These are phyloP conservation scores for Caloboletus firmus DNA, from an alignment of 1,284 basidiomycete genomes.

Conservation along the genomic window DNA sequence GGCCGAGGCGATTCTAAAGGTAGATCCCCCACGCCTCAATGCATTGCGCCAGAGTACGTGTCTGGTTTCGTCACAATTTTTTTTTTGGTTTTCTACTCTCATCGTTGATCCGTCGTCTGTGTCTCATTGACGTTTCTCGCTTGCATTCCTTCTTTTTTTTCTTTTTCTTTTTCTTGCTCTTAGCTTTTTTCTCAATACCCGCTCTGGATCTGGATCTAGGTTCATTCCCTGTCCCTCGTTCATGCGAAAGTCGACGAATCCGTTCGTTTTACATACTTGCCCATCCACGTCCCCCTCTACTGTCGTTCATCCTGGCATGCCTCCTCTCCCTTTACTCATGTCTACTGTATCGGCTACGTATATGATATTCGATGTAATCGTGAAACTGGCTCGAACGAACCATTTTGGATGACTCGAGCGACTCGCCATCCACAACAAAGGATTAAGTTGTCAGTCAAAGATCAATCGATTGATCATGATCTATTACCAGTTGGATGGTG, in stretches of 20 bases:
- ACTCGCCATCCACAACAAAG: neutral
- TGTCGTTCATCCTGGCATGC: conserved; percentile 15
- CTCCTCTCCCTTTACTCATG: conserved; percentile 1
- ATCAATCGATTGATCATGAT: neutral
- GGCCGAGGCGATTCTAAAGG: conserved; percentile 41
- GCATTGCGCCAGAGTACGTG: neutral
- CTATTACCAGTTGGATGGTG: conserved; percentile 9
- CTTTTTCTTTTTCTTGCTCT: neutral
- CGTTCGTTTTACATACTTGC: conserved; percentile 4
- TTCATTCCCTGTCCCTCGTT: conserved; percentile 9
- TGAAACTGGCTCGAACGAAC: conserved; percentile 6
- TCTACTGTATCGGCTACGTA: conserved; percentile 33
- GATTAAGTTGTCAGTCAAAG: neutral
- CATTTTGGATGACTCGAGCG: neutral
- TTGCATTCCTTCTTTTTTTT: no score
- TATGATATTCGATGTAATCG: conserved; percentile 32
- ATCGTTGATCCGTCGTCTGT: neutral
- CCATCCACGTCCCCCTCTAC: neutral
- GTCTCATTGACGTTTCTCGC: neutral
- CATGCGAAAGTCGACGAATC: no score
- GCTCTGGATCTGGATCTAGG: conserved; percentile 22
- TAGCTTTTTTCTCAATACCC: conserved; percentile 5
- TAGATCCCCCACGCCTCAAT: no score
- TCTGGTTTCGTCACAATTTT: neutral
- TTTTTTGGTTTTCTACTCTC: neutral